Evolutionary conservation across 371 early-diverging fungal species (phyloP).

Genomic region (Syncephalastrum sp.): DNA sequence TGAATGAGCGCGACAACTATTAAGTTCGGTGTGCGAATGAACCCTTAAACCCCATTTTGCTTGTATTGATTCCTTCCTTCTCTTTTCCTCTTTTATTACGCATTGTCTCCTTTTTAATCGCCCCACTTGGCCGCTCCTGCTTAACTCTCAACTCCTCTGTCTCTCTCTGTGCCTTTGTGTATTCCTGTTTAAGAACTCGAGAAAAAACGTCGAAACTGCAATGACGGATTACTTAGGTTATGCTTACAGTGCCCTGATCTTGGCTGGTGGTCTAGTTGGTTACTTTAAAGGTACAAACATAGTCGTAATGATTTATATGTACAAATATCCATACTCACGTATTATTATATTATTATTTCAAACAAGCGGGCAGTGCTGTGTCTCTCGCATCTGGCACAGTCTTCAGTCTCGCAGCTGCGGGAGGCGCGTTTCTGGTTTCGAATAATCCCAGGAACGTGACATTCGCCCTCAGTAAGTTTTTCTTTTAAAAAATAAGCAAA

Average conservation of each 20-base stretch:
- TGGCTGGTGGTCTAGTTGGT: conserved; percentile 45
- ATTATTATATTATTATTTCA: not conserved
- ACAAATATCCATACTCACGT: not conserved
- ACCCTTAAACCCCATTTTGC: not conserved
- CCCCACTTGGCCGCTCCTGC: not conserved
- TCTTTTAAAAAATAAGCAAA: not conserved
- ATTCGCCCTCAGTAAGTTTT: conserved; percentile 41
- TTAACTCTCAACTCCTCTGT: too few species aligned
- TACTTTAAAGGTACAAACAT: conserved; percentile 40
- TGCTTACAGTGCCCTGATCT: conserved; percentile 30
- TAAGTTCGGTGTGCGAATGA: not conserved
- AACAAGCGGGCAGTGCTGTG: conserved; percentile 41
- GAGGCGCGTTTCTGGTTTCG: conserved; percentile 46
- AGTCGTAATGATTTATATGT: not conserved
- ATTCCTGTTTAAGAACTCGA: not conserved
- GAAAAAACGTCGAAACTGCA: not conserved
- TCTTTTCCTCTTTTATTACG: not conserved
- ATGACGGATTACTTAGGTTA: conserved; percentile 49
- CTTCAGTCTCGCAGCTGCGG: conserved; percentile 39
- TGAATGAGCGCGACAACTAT: conserved; percentile 5
- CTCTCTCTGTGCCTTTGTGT: not conserved
- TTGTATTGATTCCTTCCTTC: not conserved
- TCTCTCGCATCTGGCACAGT: conserved; percentile 45
- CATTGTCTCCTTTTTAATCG: not conserved
- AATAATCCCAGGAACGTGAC: conserved; percentile 42